phyloP scores from a whole-genome alignment of 2,329 filamentous ascomycete genomes.

The Decorospora gaudefroyi region DNA sequence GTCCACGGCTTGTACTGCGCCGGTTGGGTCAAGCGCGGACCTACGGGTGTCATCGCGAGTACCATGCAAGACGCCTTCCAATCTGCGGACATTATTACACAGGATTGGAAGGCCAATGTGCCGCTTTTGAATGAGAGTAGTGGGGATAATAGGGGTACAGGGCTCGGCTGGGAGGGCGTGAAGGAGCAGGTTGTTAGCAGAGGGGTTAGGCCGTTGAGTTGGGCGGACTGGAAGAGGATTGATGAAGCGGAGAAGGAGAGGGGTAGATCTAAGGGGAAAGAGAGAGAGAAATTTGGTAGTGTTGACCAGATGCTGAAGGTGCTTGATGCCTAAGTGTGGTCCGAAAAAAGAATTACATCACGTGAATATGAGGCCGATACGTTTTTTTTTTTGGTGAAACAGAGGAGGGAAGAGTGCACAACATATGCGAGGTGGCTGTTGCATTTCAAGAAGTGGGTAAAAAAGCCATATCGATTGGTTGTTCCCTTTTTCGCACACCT shows the following conservation, averaged over 20 bases:
- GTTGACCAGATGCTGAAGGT: conserved; percentile 63
- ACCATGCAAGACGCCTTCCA: conserved; percentile 95
- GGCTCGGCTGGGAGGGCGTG: conserved; percentile 77
- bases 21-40: conserved; percentile 94
- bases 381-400: too few species aligned
- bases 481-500: too few species aligned
- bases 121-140: conserved; percentile 55
- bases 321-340: conserved; percentile 39
- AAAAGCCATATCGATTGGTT: too few species aligned
- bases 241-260: conserved; percentile 73
- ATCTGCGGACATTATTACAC: conserved; percentile 79
- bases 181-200: conserved; percentile 61
- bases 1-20: conserved; percentile 84
- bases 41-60: conserved; percentile 91
- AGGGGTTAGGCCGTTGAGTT: conserved; percentile 69
- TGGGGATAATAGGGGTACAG: conserved; percentile 45
- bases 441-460: too few species aligned
- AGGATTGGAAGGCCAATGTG: conserved; percentile 67
- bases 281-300: conserved; percentile 68
- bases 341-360: too few species aligned
- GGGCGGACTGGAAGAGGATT: conserved; percentile 86
- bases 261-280: conserved; percentile 71
- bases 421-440: too few species aligned
- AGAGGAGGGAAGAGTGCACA: too few species aligned
- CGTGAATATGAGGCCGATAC: too few species aligned